Conservation (phyloP, 352 stramenopile genomes). For the Phytophthora europaea region DNA sequence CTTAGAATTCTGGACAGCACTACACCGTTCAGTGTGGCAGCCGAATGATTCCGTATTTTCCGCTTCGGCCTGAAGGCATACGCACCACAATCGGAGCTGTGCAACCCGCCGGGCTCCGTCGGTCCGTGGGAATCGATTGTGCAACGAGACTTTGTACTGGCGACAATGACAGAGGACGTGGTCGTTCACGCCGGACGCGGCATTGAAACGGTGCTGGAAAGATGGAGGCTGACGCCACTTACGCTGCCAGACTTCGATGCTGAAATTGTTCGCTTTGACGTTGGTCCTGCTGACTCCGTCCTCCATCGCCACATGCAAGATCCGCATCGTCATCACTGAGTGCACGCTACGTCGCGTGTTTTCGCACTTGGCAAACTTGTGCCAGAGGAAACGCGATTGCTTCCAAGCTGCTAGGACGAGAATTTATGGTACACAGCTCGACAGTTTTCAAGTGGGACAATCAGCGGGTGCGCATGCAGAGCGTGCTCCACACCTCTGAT, state of each 20-base stretch:
- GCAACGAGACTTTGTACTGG: neutral
- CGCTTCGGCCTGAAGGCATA: neutral
- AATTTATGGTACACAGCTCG: neutral
- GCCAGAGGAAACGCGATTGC: neutral
- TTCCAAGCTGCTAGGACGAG: neutral
- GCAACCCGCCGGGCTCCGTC: too few species aligned
- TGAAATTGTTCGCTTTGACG: constrained; percentile 6
- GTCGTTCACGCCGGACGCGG: neutral
- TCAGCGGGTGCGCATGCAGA: neutral
- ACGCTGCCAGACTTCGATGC: neutral
- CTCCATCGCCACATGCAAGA: neutral
- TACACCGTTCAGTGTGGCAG: constrained; percentile 8
- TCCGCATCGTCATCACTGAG: neutral
- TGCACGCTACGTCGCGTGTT: neutral
- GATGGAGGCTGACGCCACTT: neutral
- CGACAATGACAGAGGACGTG: constrained; percentile 2
- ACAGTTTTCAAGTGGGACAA: constrained; percentile 7
- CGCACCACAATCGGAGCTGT: too few species aligned
- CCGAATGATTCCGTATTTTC: constrained; percentile 11
- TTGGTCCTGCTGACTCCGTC: neutral
- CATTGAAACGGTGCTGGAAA: constrained; percentile 1
- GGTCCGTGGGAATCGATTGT: neutral
- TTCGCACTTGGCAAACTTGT: neutral
- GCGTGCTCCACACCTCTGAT: neutral
- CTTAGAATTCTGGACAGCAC: neutral